These are phyloP conservation scores for Calonectria pauciramosa DNA, from an alignment of 2,329 filamentous ascomycete species.

Conservation along the genomic window DNA sequence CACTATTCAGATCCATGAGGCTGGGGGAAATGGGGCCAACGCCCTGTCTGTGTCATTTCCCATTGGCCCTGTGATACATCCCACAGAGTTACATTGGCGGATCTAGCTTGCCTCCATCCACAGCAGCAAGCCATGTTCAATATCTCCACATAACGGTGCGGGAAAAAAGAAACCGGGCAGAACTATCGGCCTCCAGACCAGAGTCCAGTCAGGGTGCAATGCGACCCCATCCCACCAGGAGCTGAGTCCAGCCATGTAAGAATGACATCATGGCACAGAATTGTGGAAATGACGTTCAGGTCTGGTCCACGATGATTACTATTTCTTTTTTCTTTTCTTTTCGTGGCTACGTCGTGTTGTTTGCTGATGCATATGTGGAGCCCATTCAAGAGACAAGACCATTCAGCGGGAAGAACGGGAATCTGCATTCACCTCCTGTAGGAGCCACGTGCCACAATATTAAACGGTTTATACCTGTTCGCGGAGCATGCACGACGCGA, in stretches of 20 bases:
- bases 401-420: neutral
- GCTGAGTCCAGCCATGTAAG: neutral
- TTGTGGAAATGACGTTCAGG: conserved; percentile 5
- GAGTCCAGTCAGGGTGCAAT: neutral
- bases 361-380: neutral
- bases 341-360: neutral
- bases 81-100: neutral
- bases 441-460: conserved; percentile 19
- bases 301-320: neutral
- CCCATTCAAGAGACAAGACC: neutral
- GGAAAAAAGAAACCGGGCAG: conserved; percentile 3
- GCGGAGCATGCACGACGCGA: neutral
- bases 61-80: neutral
- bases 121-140: neutral
- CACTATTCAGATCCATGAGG: neutral
- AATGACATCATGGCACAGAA: conserved; percentile 13
- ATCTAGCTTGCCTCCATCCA: neutral
- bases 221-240: neutral
- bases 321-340: neutral
- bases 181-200: neutral
- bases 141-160: neutral
- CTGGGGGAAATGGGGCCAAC: neutral
- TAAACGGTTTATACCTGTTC: conserved; percentile 22
- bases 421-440: conserved; percentile 5
- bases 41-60: neutral